Evolutionary conservation across 106 monocot species (phyloP), one percentile per base, ranked within the genome.

Genomic region (Xerophyta viscosa): DNA sequence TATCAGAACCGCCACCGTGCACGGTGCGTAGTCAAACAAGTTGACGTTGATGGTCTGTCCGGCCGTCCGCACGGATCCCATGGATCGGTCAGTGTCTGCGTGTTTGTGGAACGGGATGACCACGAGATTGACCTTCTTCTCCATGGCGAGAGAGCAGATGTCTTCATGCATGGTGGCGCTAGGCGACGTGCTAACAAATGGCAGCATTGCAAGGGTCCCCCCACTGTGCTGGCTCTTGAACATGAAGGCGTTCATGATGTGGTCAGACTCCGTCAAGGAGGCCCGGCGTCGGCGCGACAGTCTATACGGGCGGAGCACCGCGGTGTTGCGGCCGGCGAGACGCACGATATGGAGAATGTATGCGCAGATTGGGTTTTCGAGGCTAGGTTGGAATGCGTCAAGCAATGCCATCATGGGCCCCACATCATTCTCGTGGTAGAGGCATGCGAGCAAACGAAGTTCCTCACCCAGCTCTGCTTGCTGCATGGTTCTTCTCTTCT

Each of bases 241-340:
- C 1, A 29, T 22, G 20, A 62, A 56, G 31, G 55, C 69, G 50
- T 54, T 60, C 28, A 69, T 42, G 36, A 69, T 69, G 54, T n/a
- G 61, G 45, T 69, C 61, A 24, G 41, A 15, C n/a, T 58, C 56
- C 13, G 31, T 27, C 37, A 6, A 6, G 21, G n/a, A 3, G 46
- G 22, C 8, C 8, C 3, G 9, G 21, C 21, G 39, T 52, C 10
- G 22, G 20, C 22, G 22, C 19, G 48, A 21, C 19, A 0, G 48
- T 1, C 20, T 22, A 37, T 57, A 26, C 6, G 57, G 12, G 37
- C 0, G 10, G 24, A 57, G 26, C 22, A 41, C 3, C 24, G 57
- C 7, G 36, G 41, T 1, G 14, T 33, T 7, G 39, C 14, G 57
- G 41, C 57, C 57, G 13, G n/a, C 24, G 24, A 57, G 37, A 2